Evolutionary conservation across 2,329 filamentous ascomycete species (phyloP).

Genomic region (Sporothrix protearum): DNA sequence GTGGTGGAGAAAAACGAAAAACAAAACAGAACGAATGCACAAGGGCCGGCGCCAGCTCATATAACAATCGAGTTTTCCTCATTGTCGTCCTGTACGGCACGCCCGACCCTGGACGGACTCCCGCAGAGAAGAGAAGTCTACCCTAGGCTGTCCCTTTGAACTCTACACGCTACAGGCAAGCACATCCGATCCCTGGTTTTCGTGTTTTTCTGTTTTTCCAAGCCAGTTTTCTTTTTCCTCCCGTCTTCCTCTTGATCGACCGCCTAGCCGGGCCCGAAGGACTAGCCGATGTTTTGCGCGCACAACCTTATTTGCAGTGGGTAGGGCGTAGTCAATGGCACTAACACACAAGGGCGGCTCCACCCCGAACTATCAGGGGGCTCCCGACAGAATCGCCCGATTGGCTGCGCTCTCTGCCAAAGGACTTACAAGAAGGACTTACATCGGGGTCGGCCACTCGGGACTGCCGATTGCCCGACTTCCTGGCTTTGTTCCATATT

Average conservation of each 20-base stretch:
- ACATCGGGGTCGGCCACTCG: slow-evolving; percentile 7
- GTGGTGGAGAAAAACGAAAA: neutral
- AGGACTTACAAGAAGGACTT: neutral
- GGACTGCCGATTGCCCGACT: slow-evolving; percentile 3
- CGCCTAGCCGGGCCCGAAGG: neutral
- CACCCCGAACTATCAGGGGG: neutral
- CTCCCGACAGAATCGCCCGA: neutral
- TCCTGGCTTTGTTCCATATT: neutral
- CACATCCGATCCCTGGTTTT: neutral
- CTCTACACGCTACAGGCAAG: neutral
- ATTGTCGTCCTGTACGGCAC: neutral
- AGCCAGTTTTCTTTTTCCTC: neutral
- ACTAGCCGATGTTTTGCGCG: neutral
- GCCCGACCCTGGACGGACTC: neutral
- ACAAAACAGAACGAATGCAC: neutral
- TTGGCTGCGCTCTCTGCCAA: neutral
- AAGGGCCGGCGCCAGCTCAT: neutral
- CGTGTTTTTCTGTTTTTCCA: neutral
- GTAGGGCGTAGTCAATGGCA: neutral
- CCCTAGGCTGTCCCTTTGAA: too few species aligned
- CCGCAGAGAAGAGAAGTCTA: neutral
- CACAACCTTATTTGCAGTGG: neutral
- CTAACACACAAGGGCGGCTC: neutral
- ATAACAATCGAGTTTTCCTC: neutral
- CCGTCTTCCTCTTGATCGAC: neutral